Evolutionary conservation across 352 stramenopile genomes (phyloP).

Genomic region (Globisporangium iwayamae): DNA sequence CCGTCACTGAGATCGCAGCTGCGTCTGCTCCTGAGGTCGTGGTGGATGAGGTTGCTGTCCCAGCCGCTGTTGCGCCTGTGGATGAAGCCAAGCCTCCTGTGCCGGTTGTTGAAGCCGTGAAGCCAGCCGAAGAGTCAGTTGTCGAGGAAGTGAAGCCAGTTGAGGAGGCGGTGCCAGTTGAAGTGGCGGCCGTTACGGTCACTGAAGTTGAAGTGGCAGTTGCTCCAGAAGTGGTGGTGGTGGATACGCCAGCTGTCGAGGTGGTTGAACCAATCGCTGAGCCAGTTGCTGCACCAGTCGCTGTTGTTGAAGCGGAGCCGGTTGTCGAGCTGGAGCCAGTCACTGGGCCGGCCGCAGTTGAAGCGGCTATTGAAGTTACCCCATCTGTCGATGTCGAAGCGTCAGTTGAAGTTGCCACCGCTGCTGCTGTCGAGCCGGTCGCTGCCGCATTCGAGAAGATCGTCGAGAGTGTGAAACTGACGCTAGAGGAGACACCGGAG

Average conservation of each 20-base stretch:
- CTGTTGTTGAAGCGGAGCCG: not conserved
- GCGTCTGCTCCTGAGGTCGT: not conserved
- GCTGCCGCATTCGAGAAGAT: constrained; percentile 17
- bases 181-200: not conserved
- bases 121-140: not conserved
- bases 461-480: constrained; percentile 18
- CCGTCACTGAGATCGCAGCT: constrained; percentile 1
- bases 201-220: constrained; percentile 2
- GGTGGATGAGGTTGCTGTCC: constrained; percentile 5
- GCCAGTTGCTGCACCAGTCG: not conserved
- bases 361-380: not conserved
- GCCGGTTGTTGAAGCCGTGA: not conserved
- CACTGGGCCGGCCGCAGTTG: not conserved
- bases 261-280: too few species aligned
- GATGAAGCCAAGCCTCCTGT: not conserved
- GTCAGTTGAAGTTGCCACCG: not conserved
- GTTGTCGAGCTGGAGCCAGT: constrained; percentile 2
- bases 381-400: not conserved
- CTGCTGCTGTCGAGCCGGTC: not conserved
- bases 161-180: not conserved
- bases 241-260: too few species aligned
- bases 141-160: not conserved
- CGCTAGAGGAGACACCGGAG: constrained; percentile 2
- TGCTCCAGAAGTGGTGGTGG: not conserved
- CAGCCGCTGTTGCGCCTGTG: not conserved